Conservation (phyloP, 768 basidiomycete genomes). For the Tricholoma furcatifolium region DNA sequence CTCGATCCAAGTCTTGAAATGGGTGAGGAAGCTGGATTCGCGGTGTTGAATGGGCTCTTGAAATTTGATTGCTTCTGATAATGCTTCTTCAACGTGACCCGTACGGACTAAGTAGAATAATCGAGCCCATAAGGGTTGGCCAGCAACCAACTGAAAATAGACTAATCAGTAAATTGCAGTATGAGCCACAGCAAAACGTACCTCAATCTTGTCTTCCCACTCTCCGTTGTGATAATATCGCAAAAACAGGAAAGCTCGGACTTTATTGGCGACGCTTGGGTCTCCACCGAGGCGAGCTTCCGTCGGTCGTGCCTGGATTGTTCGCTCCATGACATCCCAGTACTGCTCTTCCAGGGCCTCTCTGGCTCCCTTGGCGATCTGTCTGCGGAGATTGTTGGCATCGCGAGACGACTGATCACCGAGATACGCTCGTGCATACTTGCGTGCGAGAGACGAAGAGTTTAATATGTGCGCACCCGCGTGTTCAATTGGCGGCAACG, state of each 20-base stretch:
- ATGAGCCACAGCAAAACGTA: constrained; percentile 28
- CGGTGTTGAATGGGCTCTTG: constrained; percentile 72
- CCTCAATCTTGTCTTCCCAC: constrained; percentile 90
- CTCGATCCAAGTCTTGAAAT: constrained; percentile 83
- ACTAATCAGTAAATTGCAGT: neutral
- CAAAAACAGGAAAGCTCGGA: constrained; percentile 84
- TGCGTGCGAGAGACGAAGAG: constrained; percentile 75
- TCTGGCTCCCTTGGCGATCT: constrained; percentile 76
- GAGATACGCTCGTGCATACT: constrained; percentile 79
- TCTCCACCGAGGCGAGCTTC: constrained; percentile 91
- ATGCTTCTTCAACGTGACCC: constrained; percentile 78
- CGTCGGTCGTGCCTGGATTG: constrained; percentile 75
- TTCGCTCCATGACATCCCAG: constrained; percentile 79
- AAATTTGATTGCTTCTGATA: constrained; percentile 69
- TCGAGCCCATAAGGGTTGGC: constrained; percentile 90
- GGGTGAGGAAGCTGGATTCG: constrained; percentile 79
- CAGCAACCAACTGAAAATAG: constrained; percentile 67
- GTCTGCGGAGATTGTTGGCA: constrained; percentile 60
- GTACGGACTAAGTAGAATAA: constrained; percentile 90
- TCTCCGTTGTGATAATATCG: constrained; percentile 77
- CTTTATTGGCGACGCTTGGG: constrained; percentile 85
- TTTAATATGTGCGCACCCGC: constrained; percentile 83
- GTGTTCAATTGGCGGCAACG: constrained; percentile 73
- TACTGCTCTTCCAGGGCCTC: constrained; percentile 89
- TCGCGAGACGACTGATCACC: constrained; percentile 65